Percentiles rank a stretch among this genome's conserved stretches.
phyloP scores from a whole-genome alignment of 2,329 filamentous ascomycete species.

The Pseudocercospora musae region DNA sequence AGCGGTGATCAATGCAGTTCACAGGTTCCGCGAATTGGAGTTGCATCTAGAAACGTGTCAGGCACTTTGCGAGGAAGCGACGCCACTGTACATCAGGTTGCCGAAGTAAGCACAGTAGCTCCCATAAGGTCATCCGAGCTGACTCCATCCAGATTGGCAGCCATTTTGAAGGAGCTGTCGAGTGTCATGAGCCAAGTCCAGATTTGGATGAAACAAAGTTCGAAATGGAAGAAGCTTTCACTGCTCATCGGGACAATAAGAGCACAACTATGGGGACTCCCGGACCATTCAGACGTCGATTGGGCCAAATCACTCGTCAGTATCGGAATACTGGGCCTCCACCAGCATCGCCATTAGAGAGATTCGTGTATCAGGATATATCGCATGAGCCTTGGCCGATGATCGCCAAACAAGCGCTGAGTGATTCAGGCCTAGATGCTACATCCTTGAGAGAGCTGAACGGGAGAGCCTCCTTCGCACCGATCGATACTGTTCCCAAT shows the following conservation, averaged over 20 bases:
- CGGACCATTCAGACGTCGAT: neutral
- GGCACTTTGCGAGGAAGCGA: neutral
- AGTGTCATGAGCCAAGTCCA: neutral
- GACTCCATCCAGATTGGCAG: neutral
- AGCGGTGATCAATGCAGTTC: neutral
- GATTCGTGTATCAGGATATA: neutral
- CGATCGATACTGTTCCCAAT: neutral
- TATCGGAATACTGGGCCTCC: neutral
- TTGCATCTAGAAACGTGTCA: neutral
- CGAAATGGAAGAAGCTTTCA: neutral
- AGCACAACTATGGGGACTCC: neutral
- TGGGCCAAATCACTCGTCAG: neutral
- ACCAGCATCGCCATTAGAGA: neutral
- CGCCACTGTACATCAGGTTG: neutral
- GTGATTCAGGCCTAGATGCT: neutral
- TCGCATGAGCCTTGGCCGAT: neutral
- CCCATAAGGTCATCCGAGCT: neutral
- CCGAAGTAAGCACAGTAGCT: neutral
- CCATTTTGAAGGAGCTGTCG: neutral
- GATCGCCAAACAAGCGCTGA: conserved; percentile 1
- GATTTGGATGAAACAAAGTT: neutral
- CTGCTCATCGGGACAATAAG: neutral
- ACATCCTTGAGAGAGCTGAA: neutral
- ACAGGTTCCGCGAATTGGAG: neutral
- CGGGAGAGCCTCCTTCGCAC: neutral